Evolutionary conservation across 345 rosid genomes (phyloP), one percentile per base, ranked within the genome.

Genomic region (Erodium maritimum): DNA sequence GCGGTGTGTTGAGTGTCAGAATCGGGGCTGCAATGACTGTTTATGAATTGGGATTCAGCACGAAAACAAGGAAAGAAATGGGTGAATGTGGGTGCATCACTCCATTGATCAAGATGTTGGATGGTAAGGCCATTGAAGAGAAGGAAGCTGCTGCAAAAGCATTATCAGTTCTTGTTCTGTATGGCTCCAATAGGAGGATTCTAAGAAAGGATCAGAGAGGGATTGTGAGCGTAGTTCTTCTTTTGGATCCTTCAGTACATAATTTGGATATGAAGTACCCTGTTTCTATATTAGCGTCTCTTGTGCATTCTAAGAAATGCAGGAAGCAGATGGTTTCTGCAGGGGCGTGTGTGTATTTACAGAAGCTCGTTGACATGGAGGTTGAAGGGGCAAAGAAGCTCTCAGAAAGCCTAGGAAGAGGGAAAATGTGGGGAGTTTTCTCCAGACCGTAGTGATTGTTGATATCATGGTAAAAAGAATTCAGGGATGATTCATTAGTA

Each of bases 371-470:
- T 46, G 90, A 82, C 57, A 75, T 81, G 79, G 85, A 91, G 42
- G 73, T 82, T 33, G 89, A 84, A 56, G 98, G 98, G 14, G 80
- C 98, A 53, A 86, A 83, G 83, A 88, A 80, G 76, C 78, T 91
- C 21, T 63, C 76, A n/a, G 87, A 86, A 34, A 70, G 71, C 67
- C 83, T 82, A 21, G 67, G 82, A 42, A 77, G 84, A 13, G 88
- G 90, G 59, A 88, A 80, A 80, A 80, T 86, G 56, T 91, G 96
- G 96, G 93, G 85, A 0, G 86, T 91, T 60, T 83, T 88, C 42
- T 62, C 86, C 45, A 75, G 88, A 61, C 79, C 86, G 1, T 82
- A 70, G 56, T 37, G 17, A 58, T 50, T 33, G 62, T 56, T 55
- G 42, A 50, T 6, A 29, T 29, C 5, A 20, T n/a, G 61, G 55